These are phyloP conservation scores for Candida sithepensis DNA, from an alignment of 805 yeast genomes.

Conservation along the genomic window DNA sequence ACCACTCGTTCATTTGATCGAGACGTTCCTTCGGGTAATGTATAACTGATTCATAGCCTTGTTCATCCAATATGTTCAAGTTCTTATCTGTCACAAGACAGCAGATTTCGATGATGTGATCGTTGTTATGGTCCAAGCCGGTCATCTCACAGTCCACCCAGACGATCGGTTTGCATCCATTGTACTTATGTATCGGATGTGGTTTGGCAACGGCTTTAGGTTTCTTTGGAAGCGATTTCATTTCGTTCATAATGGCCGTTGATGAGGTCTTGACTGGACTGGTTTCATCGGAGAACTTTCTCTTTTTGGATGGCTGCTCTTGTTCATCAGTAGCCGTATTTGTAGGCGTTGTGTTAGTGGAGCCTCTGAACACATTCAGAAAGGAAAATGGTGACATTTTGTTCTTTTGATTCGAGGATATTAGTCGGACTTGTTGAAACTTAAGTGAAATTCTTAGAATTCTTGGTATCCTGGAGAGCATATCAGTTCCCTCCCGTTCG, in stretches of 20 bases:
- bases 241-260: neutral
- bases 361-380: conserved; percentile 2
- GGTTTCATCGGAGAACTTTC: neutral
- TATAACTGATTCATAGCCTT: conserved; percentile 79
- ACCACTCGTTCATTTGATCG: conserved; percentile 86
- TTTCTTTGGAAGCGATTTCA: neutral
- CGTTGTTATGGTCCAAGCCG: conserved; percentile 77
- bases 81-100: conserved; percentile 86
- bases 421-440: neutral
- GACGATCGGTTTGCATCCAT: conserved; percentile 45
- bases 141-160: conserved; percentile 99
- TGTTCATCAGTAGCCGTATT: neutral
- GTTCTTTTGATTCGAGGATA: neutral
- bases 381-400: conserved; percentile 6
- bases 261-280: neutral
- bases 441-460: neutral
- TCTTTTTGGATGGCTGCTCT: conserved; percentile 3
- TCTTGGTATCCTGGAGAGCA: neutral
- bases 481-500: too few relatives aligned
- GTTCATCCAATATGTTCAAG: conserved; percentile 61
- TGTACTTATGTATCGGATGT: conserved; percentile 10
- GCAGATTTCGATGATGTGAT: conserved; percentile 86
- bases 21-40: conserved; percentile 60
- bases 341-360: neutral
- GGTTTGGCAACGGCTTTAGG: neutral